Evolutionary conservation across 371 early-diverging fungal species (phyloP), one percentile per base, ranked within the genome.

Genomic region (Actinomortierella wolfii): DNA sequence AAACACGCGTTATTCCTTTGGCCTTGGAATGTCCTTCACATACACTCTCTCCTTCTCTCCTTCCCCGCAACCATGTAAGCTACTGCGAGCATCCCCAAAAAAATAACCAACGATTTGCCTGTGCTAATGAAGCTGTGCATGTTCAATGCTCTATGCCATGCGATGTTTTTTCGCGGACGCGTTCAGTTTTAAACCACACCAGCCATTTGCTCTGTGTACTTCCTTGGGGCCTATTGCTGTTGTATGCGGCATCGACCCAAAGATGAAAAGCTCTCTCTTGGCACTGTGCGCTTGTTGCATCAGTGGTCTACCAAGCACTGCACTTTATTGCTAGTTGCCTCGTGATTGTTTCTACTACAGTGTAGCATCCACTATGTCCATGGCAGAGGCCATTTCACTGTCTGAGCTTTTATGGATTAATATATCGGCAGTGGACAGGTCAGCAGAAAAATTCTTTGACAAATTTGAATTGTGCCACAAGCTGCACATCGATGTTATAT

Each of bases 401-500:
- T n/a, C 17, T 21, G 61, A 60, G 54, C 40, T 54, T 23, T 54
- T 54, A 54, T 54, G 61, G 54, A 60, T 60, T 52, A 25, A 29
- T 48, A n/a, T n/a, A n/a, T 54, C 61, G 49, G 54, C 48, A 21
- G 23, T 47, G 41, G 29, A 60, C 54, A 60, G 54, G 54, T 60
- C 61, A 40, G 61, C 23, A 11, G 54, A 60, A 48, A 42, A 54
- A 24, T 60, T 28, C 52, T 47, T 47, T 41, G 11, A 51, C 51
- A 51, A 51, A 59, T 59, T 26, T 59, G 46, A 51, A 26, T 59
- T 59, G 45, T 51, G 23, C 43, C 52, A 59, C 20, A 60, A 44
- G 26, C 54, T 25, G 61, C 54, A 48, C 61, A 54, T 60, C 61
- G 48, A 54, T 34, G 59, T 18, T 59, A 53, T 46, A 59, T n/a